Evolutionary conservation across 495 filamentous ascomycete genomes (phyloP).

Genomic region (Polyplosphaeria fusca): DNA sequence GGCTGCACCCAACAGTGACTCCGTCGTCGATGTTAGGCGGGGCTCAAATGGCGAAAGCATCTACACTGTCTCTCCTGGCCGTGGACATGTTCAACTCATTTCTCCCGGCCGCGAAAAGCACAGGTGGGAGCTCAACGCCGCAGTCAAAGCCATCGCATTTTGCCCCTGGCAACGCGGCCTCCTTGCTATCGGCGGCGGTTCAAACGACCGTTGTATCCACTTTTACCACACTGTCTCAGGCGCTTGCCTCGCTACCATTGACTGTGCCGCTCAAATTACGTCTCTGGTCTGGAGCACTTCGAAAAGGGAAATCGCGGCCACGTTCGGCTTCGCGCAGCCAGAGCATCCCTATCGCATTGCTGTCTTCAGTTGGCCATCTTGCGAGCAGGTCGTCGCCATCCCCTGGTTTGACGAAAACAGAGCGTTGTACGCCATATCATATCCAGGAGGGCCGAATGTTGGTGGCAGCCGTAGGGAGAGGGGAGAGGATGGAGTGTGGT

Average conservation of each 20-base stretch:
- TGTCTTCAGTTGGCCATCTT: conserved; percentile 94
- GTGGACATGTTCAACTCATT: conserved; percentile 35
- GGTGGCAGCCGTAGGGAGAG: conserved; percentile 35
- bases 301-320: conserved; percentile 83
- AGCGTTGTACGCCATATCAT: conserved; percentile 71
- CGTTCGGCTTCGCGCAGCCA: conserved; percentile 92
- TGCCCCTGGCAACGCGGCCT: conserved; percentile 90
- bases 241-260: conserved; percentile 81
- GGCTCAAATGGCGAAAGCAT: conserved; percentile 25
- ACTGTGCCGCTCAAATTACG: conserved; percentile 90
- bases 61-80: conserved; percentile 22
- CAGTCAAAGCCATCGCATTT: conserved; percentile 96
- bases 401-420: conserved; percentile 83
- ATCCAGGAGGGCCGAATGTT: conserved; percentile 55
- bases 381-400: conserved; percentile 80
- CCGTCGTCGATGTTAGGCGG: conserved; percentile 29
- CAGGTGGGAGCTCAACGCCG: conserved; percentile 74
- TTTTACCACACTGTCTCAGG: conserved; percentile 90
- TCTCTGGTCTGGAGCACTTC: conserved; percentile 86
- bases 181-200: conserved; percentile 87
- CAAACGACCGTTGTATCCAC: conserved; percentile 92
- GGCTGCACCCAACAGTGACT: conserved; percentile 3
- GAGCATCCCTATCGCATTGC: conserved; percentile 89
- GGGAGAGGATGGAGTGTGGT: conserved; percentile 54
- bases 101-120: conserved; percentile 61